phyloP scores from a whole-genome alignment of 2,329 filamentous ascomycete genomes.

The Cordyceps javanica region DNA sequence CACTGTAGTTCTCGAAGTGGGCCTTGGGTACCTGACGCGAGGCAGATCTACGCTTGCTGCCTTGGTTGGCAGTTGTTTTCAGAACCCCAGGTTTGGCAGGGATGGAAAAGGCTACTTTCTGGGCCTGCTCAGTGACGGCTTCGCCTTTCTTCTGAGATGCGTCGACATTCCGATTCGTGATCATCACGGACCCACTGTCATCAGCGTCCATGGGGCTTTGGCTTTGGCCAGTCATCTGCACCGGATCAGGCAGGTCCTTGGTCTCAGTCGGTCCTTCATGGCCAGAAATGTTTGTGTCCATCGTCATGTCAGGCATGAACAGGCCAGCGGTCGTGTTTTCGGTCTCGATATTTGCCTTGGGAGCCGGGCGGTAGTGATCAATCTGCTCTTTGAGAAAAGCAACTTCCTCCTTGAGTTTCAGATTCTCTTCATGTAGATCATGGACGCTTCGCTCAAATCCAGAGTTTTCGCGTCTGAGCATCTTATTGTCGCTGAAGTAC shows the following conservation, averaged over 20 bases:
- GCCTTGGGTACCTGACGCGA: conserved; percentile 18
- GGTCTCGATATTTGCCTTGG: conserved; percentile 30
- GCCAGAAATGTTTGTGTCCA: conserved; percentile 22
- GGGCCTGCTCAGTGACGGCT: conserved; percentile 23
- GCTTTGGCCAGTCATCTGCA: conserved; percentile 9
- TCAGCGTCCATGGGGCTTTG: conserved; percentile 19
- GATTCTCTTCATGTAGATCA: conserved; percentile 40
- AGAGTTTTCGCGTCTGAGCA: conserved; percentile 41
- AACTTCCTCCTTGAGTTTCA: conserved; percentile 42
- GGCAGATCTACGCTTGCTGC: conserved; percentile 33
- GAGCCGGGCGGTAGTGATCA: conserved; percentile 33
- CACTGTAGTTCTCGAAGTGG: conserved; percentile 23
- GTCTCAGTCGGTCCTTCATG: conserved; percentile 28
- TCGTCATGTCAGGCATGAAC: conserved; percentile 16
- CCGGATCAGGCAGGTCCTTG: conserved; percentile 21
- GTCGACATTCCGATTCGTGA: conserved; percentile 22
- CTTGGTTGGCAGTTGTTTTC: conserved; percentile 31
- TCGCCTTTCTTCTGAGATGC: conserved; percentile 21
- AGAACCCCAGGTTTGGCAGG: conserved; percentile 28
- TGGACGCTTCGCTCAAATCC: conserved; percentile 40
- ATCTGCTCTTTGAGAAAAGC: conserved; percentile 40
- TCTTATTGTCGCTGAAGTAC: conserved; percentile 49
- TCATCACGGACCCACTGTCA: conserved; percentile 25
- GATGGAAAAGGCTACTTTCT: conserved; percentile 37
- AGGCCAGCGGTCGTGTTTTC: conserved; percentile 28